phyloP scores from a whole-genome alignment of 768 basidiomycete genomes.

The Candolleomyces aberdarensis region DNA sequence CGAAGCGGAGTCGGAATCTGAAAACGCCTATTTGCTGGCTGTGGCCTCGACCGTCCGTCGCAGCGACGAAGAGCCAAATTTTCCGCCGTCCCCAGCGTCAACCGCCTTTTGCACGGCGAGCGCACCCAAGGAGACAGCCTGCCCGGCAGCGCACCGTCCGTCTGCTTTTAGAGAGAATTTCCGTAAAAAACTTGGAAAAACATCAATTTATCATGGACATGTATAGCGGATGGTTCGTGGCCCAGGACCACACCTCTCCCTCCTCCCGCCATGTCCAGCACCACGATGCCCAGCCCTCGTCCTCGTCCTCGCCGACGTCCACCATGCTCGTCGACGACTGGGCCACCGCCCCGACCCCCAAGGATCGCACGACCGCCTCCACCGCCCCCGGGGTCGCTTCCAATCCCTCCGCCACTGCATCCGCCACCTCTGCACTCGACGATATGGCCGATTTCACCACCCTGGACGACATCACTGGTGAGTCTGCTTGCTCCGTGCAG shows the following conservation, averaged over 20 bases:
- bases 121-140: not conserved
- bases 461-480: constrained; percentile 41
- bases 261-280: constrained; percentile 4
- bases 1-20: constrained; percentile 30
- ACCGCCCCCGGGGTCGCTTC: constrained; percentile 14
- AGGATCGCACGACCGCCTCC: constrained; percentile 33
- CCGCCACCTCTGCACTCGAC: constrained; percentile 23
- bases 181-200: not conserved
- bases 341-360: constrained; percentile 21
- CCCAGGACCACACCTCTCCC: not conserved
- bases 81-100: constrained; percentile 3
- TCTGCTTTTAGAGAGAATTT: not conserved
- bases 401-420: constrained; percentile 17
- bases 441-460: constrained; percentile 43
- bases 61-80: not conserved
- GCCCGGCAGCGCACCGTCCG: not conserved
- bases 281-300: not conserved
- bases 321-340: constrained; percentile 37
- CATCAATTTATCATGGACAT: constrained; percentile 2
- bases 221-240: not conserved
- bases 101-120: constrained; percentile 1
- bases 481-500: constrained; percentile 11
- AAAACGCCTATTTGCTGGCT: constrained; percentile 7
- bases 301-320: constrained; percentile 14
- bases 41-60: not conserved